Evolutionary conservation across 345 rosid genomes (phyloP), one percentile per base, ranked within the genome.

Genomic region (Barbarea vulgaris): DNA sequence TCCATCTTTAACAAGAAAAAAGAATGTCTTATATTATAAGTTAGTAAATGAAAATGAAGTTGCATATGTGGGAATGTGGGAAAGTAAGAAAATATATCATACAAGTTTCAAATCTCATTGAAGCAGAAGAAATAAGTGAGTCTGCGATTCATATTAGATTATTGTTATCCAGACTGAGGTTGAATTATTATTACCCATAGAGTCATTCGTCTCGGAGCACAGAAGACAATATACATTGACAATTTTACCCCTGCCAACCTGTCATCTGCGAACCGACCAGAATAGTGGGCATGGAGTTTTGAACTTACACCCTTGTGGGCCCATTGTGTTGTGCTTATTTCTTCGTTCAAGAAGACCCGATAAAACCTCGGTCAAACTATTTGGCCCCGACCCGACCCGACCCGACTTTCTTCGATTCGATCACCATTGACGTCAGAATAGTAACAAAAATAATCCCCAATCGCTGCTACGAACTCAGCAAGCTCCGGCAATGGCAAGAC

Each of bases 281-380:
- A 34, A 47, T 36, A 73, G 18, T 64, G 70, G 71, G 28, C 74
- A 75, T 68, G 70, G 71, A 63, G 51, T 70, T 62, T 70, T 42
- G 57, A 76, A 69, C 56, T 28, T 42, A 33, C 7, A 18, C 73
- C 42, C 28, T 27, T 46, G 79, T 76, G 79, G 79, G 74, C 39
- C 79, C 79, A 15, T 41, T 17, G 10, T 68, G 68, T 67, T 9
- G 24, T 14, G 15, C 42, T 59, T 21, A 10, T 75, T 48, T 60
- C 79, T 75, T 67, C 69, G 8, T 68, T 51, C 79, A 69, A 76
- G 79, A 76, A 68, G 56, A 69, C 53, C 74, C 62, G 73, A 75
- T 75, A 27, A 24, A 34, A 4, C 24, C 55, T 33, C 54, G 44
- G 61, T 53, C 6, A 19, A 19, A 55, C 4, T 22, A 9, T 30